Base-by-base conservation (phyloP, 805 yeast species). In the Wickerhamiella nectarea region DNA sequence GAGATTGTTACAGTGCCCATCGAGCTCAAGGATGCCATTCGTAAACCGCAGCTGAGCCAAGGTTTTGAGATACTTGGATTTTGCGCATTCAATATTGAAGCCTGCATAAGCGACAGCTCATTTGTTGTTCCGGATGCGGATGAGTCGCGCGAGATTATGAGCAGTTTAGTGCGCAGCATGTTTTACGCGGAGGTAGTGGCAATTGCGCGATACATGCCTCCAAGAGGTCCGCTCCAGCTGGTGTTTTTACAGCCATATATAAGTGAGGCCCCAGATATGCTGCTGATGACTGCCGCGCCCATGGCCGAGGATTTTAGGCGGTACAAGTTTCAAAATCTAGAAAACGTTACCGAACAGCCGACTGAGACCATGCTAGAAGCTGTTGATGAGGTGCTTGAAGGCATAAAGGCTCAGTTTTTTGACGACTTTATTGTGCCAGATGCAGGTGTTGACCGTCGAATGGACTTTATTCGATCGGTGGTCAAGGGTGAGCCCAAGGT, bases 241-340 rank as follows among this genome's bases (percentile, higher is more conserved):
- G 36, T 46, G 10, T 39, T 36, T 6, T 33, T 54, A 18, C 47
- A 46, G 18, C 58, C 58, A 0, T 43, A 17, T 11, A 14, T 46
- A 9, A 20, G 17, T 1, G 34, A 34, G 1, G 37, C 17, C 1
- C 36, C 43, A 2, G 44, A 45, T 17, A 28, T 26, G 18, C 34
- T 54, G 12, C 19, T 48, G 25, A 43, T 44, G 34, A 36, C 50
- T 1, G 47, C 47, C 1, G 42, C 52, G 26, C 56, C 57, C 7
- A 52, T 52, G 38, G 31, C 34, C 8, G 48, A 52, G 21, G 58
- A 54, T 18, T 40, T 21, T 34, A 36, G 37, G 17, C 24, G 39
- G n/a, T 20, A 26, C 11, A 12, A 14, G 37, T 41, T 47, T 26
- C 14, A 5, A 2, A 34, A 43, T 4, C 21, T 47, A 24, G 34